phyloP scores from a whole-genome alignment of 148 eudicot genomes.

The Spergularia bocconei region DNA sequence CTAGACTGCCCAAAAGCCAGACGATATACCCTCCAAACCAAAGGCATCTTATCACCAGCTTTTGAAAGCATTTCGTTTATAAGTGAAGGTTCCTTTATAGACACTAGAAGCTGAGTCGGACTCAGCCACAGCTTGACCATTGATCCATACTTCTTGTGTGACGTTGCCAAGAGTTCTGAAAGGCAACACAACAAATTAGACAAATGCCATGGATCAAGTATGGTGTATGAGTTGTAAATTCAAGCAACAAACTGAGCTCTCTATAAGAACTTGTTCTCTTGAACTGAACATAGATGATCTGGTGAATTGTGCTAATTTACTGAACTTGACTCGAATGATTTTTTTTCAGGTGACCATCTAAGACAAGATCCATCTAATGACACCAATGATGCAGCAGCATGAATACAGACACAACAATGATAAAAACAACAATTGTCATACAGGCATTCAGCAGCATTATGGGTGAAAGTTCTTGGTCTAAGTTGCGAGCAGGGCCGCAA shows the following conservation, averaged over 20 bases:
- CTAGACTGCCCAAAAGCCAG: constrained; percentile 52
- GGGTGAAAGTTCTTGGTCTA: background rate
- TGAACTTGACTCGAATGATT: background rate
- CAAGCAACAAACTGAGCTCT: background rate
- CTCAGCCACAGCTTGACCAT: constrained; percentile 51
- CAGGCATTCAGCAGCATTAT: too few relatives aligned
- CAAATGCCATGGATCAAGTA: constrained; percentile 6
- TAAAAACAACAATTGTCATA: too few relatives aligned
- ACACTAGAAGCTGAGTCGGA: constrained; percentile 52
- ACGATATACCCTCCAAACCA: constrained; percentile 47
- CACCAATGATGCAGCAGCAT: too few relatives aligned
- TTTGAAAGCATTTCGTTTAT: constrained; percentile 45
- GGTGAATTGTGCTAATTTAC: background rate
- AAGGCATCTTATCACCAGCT: constrained; percentile 53
- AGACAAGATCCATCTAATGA: background rate
- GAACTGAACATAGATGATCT: background rate
- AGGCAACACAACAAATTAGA: constrained; percentile 14
- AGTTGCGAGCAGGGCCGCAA: background rate
- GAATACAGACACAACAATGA: too few relatives aligned
- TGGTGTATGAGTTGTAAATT: background rate
- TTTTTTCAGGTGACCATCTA: background rate
- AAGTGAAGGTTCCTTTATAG: constrained; percentile 41
- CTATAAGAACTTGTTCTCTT: background rate
- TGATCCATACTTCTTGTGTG: constrained; percentile 48
- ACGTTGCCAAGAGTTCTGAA: constrained; percentile 42